These are phyloP conservation scores for Lotmaria passim DNA, from an alignment of 208 protist genomes.

Conservation along the genomic window DNA sequence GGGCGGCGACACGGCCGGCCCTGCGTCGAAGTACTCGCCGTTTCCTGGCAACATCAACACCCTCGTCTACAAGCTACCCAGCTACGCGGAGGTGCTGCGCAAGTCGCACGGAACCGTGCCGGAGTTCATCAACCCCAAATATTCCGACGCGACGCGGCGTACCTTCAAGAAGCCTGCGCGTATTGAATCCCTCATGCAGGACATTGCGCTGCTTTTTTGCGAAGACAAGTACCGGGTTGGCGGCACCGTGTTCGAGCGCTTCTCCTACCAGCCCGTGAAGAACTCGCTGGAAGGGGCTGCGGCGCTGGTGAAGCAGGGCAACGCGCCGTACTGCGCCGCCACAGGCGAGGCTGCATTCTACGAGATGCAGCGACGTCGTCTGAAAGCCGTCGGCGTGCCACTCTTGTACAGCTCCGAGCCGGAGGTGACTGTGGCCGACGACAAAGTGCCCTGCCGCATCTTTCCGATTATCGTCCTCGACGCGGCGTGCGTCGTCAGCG, in stretches of 20 bases:
- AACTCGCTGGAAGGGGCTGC: slow-evolving; percentile 72
- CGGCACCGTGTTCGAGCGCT: slow-evolving; percentile 74
- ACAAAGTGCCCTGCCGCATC: slow-evolving; percentile 24
- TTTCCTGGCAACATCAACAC: slow-evolving; percentile 95
- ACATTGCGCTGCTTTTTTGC: slow-evolving; percentile 74
- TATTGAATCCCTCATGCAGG: slow-evolving; percentile 93
- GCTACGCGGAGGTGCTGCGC: slow-evolving; percentile 68
- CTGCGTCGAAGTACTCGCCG: slow-evolving; percentile 56
- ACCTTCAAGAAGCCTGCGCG: slow-evolving; percentile 83
- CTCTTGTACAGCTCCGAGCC: slow-evolving; percentile 35
- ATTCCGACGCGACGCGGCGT: slow-evolving; percentile 56
- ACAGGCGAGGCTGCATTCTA: slow-evolving; percentile 83
- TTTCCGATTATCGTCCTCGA: slow-evolving; percentile 64
- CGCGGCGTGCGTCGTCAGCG: slow-evolving; percentile 15
- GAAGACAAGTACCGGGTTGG: slow-evolving; percentile 59
- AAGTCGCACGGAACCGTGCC: slow-evolving; percentile 75
- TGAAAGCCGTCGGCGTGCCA: slow-evolving; percentile 56
- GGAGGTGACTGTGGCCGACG: slow-evolving; percentile 27
- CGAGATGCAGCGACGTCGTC: slow-evolving; percentile 59
- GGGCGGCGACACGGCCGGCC: slow-evolving; percentile 51
- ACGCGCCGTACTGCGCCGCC: slow-evolving; percentile 62
- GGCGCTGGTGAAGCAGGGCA: slow-evolving; percentile 45
- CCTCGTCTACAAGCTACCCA: slow-evolving; percentile 69
- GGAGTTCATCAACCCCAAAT: slow-evolving; percentile 97
- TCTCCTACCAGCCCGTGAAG: slow-evolving; percentile 89